phyloP scores from a whole-genome alignment of 768 basidiomycete species.

The Pholiota molesta region DNA sequence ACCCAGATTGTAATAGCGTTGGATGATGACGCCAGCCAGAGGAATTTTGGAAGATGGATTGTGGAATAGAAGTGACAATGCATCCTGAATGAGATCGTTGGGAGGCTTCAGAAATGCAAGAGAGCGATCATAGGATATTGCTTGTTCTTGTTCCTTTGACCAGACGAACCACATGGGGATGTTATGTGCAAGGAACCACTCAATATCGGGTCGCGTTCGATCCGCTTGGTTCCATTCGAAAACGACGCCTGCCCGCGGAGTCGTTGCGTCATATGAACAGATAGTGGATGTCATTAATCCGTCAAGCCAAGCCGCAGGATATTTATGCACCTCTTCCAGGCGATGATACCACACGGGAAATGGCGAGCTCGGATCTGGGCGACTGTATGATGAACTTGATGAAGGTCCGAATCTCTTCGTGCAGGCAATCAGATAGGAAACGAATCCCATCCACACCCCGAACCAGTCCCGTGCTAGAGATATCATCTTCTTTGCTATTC shows the following conservation, averaged over 20 bases:
- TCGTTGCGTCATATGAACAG: not conserved
- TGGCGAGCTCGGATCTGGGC: not conserved
- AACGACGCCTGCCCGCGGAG: not conserved
- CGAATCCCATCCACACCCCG: not conserved
- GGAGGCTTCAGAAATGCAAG: not conserved
- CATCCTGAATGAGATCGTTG: not conserved
- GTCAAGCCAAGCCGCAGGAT: not conserved
- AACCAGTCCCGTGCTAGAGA: not conserved
- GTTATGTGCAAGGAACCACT: not conserved
- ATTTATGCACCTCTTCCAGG: not conserved
- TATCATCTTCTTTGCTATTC: not conserved
- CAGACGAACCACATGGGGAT: slow-evolving; percentile 2
- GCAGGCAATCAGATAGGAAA: not conserved
- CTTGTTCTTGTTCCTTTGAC: not conserved
- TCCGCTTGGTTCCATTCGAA: not conserved
- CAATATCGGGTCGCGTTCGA: not conserved
- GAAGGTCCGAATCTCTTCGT: not conserved
- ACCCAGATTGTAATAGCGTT: not conserved
- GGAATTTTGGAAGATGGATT: not conserved
- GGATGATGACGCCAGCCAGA: not conserved
- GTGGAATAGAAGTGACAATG: not conserved
- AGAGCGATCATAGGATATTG: not conserved
- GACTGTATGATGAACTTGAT: not conserved
- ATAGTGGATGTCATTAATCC: not conserved
- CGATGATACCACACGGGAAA: not conserved